Base-by-base conservation (phyloP, 257 asterid species). In the Penstemon newberryi region DNA sequence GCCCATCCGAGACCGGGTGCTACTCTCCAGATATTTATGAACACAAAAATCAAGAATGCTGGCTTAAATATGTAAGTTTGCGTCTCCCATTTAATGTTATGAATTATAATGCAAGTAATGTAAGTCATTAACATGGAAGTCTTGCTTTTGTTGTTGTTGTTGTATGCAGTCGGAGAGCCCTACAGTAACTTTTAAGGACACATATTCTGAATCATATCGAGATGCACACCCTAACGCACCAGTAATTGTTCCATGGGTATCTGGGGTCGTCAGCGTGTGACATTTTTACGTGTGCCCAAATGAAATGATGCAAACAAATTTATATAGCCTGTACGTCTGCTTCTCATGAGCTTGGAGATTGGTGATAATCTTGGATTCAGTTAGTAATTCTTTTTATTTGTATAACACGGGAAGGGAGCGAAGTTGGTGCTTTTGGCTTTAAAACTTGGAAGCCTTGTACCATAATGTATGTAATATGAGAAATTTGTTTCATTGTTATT, bases 11-110 rank as follows among this genome's bases (percentile, higher is more conserved):
- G 78, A 70, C 69, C 0, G 99, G 99, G 33, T 93, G 99, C 83
- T 71, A 77, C 85, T 90, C 96, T 67, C 99, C 96, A n/a, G 99
- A 93, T 74, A 82, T 87, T 42, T 93, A 90, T 62, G 69, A 85
- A 65, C 99, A 90, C 80, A 87, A 89, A 74, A 81, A 88, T 64
- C 86, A 78, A 49, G 99, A 93, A 65, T 93, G 97, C 83, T 93
- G 99, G 99, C 87, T 93, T 13, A 93, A 93, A 90, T 81, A 85
- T 66, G 99, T 90, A 75, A 87, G 91, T 68, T 67, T 53, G 4
- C 25, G 4, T 13, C 50, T 0, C 47, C 70, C n/a, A 5, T 58
- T 6, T 46, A 39, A 12, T 50, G 41, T 18, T 52, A 10, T 18
- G 5, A 37, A 8, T 5, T 56, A 4, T 56, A 6, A 56, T 56